Evolutionary conservation across 441 rosid genomes (phyloP).

Genomic region (Melastoma candidum): DNA sequence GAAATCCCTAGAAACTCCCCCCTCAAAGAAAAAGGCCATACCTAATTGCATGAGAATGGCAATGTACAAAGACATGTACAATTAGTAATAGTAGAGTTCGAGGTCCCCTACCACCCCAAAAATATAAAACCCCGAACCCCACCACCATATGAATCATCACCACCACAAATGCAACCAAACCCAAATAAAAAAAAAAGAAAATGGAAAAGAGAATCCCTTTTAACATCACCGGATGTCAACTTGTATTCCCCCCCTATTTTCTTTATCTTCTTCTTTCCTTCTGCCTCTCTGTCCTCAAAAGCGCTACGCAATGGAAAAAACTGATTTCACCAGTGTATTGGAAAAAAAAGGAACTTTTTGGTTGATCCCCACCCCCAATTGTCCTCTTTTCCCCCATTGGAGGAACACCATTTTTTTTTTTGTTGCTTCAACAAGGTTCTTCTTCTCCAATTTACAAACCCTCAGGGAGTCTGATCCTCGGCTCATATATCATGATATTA

Average conservation of each 20-base stretch:
- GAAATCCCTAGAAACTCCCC: conserved; percentile 4
- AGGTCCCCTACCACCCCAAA: conserved; percentile 21
- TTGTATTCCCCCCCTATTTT: conserved; percentile 4
- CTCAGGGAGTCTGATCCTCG: not conserved
- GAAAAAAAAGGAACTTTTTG: too few species aligned
- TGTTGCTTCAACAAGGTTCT: not conserved
- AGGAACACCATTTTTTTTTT: conserved; percentile 20
- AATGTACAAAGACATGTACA: conserved; percentile 37
- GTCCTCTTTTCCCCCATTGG: conserved; percentile 10
- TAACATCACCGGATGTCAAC: not conserved
- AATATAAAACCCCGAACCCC: conserved; percentile 9
- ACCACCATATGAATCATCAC: conserved; percentile 19
- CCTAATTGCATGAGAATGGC: conserved; percentile 37
- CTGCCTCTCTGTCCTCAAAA: not conserved
- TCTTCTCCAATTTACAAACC: conserved; percentile 7
- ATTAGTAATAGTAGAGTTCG: conserved; percentile 4
- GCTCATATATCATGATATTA: not conserved
- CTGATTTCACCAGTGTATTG: too few species aligned
- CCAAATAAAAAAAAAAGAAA: conserved; percentile 11
- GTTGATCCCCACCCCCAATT: too few species aligned
- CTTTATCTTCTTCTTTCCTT: not conserved
- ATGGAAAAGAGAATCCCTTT: too few species aligned
- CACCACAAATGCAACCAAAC: conserved; percentile 13
- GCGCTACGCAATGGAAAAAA: too few species aligned
- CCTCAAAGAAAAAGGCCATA: conserved; percentile 13